Conservation (phyloP, 2,329 filamentous ascomycete genomes). For the Fusarium sp. region DNA sequence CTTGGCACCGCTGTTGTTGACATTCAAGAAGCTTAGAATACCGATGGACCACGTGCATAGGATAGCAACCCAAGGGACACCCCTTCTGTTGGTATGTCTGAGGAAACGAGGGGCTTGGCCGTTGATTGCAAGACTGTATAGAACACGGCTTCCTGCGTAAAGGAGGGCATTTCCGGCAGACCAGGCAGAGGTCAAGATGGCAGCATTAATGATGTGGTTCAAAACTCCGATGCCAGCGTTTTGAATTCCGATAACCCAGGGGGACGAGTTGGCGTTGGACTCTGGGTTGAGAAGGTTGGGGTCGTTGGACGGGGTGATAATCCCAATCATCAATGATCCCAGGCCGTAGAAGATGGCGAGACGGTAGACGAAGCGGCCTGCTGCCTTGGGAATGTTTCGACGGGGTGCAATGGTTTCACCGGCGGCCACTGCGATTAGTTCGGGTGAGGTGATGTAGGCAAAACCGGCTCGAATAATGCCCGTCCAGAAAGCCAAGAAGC, state of each 20-base stretch:
- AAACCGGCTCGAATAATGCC: slow-evolving; percentile 68
- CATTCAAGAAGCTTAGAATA: slow-evolving; percentile 68
- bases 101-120: slow-evolving; percentile 74
- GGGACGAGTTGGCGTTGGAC: slow-evolving; percentile 69
- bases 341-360: slow-evolving; percentile 74
- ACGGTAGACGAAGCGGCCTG: slow-evolving; percentile 70
- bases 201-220: slow-evolving; percentile 75
- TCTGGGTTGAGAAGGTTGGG: slow-evolving; percentile 64
- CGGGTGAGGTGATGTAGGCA: slow-evolving; percentile 71
- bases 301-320: slow-evolving; percentile 75
- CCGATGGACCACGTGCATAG: slow-evolving; percentile 68
- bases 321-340: slow-evolving; percentile 69
- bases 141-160: slow-evolving; percentile 76
- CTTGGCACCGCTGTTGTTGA: slow-evolving; percentile 26
- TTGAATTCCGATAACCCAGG: slow-evolving; percentile 75
- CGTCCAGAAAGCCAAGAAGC: slow-evolving; percentile 70
- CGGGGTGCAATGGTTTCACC: slow-evolving; percentile 74
- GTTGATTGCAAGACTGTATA: slow-evolving; percentile 75
- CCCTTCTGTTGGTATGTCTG: slow-evolving; percentile 68
- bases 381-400: slow-evolving; percentile 74
- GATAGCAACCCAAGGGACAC: slow-evolving; percentile 69
- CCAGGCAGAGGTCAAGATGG: slow-evolving; percentile 74
- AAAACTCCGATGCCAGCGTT: slow-evolving; percentile 71
- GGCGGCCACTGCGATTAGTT: slow-evolving; percentile 72
- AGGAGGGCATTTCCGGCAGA: slow-evolving; percentile 70